A percentile compares a stretch with the other conserved stretches of the same genome.
Evolutionary conservation across 352 stramenopile species (phyloP).

Genomic region (Globisporangium okanoganense): DNA sequence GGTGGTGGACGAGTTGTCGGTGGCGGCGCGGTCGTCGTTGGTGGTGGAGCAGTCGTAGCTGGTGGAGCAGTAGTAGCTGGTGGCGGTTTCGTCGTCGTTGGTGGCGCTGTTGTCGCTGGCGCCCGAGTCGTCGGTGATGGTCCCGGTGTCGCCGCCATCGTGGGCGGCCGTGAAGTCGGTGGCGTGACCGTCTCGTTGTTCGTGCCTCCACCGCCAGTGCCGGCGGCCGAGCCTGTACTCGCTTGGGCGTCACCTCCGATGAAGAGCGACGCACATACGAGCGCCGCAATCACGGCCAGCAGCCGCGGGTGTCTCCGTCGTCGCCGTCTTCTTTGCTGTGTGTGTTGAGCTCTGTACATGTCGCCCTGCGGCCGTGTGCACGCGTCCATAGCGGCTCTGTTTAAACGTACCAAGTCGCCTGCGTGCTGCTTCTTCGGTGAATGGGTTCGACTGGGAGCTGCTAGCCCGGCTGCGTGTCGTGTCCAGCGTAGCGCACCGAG

Average conservation of each 20-base stretch:
- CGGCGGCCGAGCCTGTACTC: neutral
- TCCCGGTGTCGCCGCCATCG: neutral
- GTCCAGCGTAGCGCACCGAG: no score
- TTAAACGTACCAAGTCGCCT: no score
- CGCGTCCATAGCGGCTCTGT: no score
- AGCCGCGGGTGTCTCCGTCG: no score
- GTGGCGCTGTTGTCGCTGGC: neutral
- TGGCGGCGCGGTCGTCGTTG: constrained; percentile 2
- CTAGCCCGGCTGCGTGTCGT: no score
- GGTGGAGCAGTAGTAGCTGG: constrained; percentile 2
- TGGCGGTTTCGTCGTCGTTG: neutral
- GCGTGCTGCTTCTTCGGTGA: no score
- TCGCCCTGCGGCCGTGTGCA: no score
- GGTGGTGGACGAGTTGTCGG: constrained; percentile 9
- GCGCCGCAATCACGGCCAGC: neutral
- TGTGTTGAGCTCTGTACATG: no score
- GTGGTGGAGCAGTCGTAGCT: neutral
- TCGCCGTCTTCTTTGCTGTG: no score
- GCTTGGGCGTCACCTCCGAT: neutral
- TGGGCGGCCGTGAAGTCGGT: neutral
- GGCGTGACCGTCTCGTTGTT: neutral
- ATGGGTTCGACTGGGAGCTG: no score
- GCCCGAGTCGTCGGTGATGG: neutral
- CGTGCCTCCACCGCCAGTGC: neutral
- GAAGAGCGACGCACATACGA: neutral